A percentile compares a stretch with the other conserved stretches of the same genome.
Evolutionary conservation across 1,139 yeast genomes (phyloP).

Genomic region (Taphrina flavorubra): DNA sequence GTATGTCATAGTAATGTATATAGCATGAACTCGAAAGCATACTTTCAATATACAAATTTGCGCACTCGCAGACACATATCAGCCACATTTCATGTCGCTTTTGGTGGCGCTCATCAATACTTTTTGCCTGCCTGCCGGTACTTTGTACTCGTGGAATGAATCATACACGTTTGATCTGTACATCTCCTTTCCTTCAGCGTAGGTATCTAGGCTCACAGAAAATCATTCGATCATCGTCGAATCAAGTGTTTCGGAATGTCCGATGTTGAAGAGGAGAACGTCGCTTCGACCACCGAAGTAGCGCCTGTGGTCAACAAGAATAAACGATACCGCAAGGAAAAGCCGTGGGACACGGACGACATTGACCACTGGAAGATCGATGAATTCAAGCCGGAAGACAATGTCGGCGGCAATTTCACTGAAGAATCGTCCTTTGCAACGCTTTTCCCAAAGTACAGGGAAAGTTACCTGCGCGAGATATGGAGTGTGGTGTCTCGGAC

Average conservation of each 20-base stretch:
- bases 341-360: conserved; percentile 78
- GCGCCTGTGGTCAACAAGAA: conserved; percentile 40
- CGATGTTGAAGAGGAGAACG: conserved; percentile 4
- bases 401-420: conserved; percentile 80
- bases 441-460: conserved; percentile 94
- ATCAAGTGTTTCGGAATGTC: background rate
- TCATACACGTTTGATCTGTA: too few species aligned
- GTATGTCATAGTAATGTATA: too few species aligned
- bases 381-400: conserved; percentile 88
- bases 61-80: background rate
- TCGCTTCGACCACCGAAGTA: background rate
- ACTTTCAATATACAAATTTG: too few species aligned
- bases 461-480: conserved; percentile 80
- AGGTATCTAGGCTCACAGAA: too few species aligned
- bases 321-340: conserved; percentile 42
- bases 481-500: conserved; percentile 94
- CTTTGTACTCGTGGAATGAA: too few species aligned
- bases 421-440: conserved; percentile 97
- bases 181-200: too few species aligned
- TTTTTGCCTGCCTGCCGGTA: background rate
- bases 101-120: conserved; percentile 6
- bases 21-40: too few species aligned
- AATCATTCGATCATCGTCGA: too few species aligned
- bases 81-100: conserved; percentile 13
- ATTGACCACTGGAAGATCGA: conserved; percentile 85